Conservation (phyloP, 352 stramenopile species). For the Pseudoperonospora humuli region DNA sequence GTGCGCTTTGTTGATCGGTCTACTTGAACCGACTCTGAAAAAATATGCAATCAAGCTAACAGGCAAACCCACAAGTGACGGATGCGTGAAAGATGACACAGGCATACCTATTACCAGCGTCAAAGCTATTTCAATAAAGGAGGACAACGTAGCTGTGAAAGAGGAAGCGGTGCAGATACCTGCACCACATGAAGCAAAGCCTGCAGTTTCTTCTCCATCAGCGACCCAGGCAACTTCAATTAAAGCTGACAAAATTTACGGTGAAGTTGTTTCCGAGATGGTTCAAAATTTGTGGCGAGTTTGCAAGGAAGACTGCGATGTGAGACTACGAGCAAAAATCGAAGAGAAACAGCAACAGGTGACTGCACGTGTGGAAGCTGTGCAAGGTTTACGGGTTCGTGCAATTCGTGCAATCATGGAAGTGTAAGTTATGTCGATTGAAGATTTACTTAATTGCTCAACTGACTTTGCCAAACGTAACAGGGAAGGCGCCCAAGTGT, state of each 20-base stretch:
- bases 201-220: conserved; percentile 8
- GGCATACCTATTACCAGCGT: neutral
- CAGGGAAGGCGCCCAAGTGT: conserved; percentile 41
- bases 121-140: conserved; percentile 10
- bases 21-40: conserved; percentile 65
- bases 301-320: conserved; percentile 46
- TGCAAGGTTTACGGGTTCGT: conserved; percentile 45
- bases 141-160: conserved; percentile 1
- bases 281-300: conserved; percentile 60
- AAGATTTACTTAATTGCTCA: neutral
- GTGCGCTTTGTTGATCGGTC: conserved; percentile 55
- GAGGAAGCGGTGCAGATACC: conserved; percentile 18
- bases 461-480: conserved; percentile 2
- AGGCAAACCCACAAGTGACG: conserved; percentile 3
- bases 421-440: conserved; percentile 32
- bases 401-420: conserved; percentile 57
- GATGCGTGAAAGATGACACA: neutral
- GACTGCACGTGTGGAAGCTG: conserved; percentile 42
- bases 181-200: conserved; percentile 5
- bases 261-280: conserved; percentile 61
- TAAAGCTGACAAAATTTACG: conserved; percentile 39
- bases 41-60: conserved; percentile 53
- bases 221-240: neutral
- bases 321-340: conserved; percentile 58
- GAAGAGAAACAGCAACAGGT: conserved; percentile 78